Percentiles rank a stretch among this genome's conserved stretches.
phyloP scores from a whole-genome alignment of 306 rosid genomes.

The Cicer yamashitae region DNA sequence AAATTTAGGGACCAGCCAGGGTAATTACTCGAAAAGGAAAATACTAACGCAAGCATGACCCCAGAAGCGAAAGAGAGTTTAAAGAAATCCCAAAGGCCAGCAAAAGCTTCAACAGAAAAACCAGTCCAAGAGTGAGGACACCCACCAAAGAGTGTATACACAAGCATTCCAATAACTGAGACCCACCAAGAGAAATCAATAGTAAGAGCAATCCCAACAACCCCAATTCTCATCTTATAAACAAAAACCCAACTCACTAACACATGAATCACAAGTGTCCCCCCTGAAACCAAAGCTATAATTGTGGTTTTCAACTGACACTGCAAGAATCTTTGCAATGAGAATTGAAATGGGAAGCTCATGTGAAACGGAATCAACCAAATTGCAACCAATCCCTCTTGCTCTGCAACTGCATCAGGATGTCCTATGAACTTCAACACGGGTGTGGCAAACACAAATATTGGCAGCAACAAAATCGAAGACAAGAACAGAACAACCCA shows the following conservation, averaged over 20 bases:
- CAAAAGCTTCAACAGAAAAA: constrained; percentile 67
- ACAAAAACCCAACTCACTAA: constrained; percentile 65
- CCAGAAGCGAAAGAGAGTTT: constrained; percentile 78
- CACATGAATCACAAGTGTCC: constrained; percentile 54
- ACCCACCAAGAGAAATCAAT: constrained; percentile 72
- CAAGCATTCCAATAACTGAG: constrained; percentile 57
- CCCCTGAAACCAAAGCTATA: constrained; percentile 63
- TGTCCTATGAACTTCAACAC: constrained; percentile 67
- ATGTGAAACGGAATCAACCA: constrained; percentile 73
- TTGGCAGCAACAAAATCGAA: constrained; percentile 57
- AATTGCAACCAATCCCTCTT: constrained; percentile 61
- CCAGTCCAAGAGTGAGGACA: constrained; percentile 69
- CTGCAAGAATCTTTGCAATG: constrained; percentile 73
- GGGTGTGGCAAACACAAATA: constrained; percentile 65
- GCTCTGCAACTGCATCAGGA: constrained; percentile 57
- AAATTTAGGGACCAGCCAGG: too few relatives aligned
- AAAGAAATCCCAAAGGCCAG: constrained; percentile 71
- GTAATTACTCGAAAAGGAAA: background rate
- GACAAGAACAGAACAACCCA: constrained; percentile 65
- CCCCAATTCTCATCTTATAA: constrained; percentile 51
- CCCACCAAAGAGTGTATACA: constrained; percentile 62
- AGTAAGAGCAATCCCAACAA: constrained; percentile 61
- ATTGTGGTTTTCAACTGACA: constrained; percentile 62
- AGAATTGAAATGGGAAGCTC: constrained; percentile 69
- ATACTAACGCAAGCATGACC: constrained; percentile 66